A percentile compares a stretch with the other conserved stretches of the same genome.
Conservation (phyloP, 208 protist species). For the Wallacemonas sp. region DNA sequence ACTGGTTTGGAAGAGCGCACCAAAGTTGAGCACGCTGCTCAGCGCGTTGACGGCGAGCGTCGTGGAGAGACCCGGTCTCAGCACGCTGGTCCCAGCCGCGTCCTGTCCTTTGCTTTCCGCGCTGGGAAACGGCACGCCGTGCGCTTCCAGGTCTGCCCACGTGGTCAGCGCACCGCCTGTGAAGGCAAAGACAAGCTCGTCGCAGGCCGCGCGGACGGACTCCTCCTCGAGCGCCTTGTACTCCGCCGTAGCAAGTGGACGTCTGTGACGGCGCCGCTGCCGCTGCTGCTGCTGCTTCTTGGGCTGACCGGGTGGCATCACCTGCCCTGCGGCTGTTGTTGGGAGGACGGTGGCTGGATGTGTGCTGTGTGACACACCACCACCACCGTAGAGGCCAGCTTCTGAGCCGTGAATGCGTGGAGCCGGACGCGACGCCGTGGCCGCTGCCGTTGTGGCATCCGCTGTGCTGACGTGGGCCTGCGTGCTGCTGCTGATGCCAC, state of each 20-base stretch:
- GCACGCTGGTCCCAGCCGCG: not conserved
- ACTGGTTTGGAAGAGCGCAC: constrained; percentile 41
- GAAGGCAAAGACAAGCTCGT: constrained; percentile 61
- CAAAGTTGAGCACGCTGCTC: constrained; percentile 44
- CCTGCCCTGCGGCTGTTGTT: no score
- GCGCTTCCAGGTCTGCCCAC: constrained; percentile 36
- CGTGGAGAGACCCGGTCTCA: constrained; percentile 35
- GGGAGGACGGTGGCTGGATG: no score
- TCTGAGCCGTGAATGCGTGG: not conserved
- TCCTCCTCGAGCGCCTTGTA: constrained; percentile 18
- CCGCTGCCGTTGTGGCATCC: no score
- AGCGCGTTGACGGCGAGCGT: constrained; percentile 51
- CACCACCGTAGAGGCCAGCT: no score
- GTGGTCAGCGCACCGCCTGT: constrained; percentile 37
- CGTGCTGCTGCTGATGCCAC: no score
- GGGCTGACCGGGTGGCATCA: no score
- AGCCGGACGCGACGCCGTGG: no score
- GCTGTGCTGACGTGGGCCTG: no score
- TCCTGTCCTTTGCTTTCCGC: constrained; percentile 9
- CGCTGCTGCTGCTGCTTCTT: not conserved
- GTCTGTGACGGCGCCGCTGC: not conserved
- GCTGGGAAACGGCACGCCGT: constrained; percentile 30
- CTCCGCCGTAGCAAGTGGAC: not conserved
- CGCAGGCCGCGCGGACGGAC: constrained; percentile 50
- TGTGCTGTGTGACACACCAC: no score